These are phyloP conservation scores for Melampsora occidentalis DNA, from an alignment of 1,284 basidiomycete species.

Conservation along the genomic window DNA sequence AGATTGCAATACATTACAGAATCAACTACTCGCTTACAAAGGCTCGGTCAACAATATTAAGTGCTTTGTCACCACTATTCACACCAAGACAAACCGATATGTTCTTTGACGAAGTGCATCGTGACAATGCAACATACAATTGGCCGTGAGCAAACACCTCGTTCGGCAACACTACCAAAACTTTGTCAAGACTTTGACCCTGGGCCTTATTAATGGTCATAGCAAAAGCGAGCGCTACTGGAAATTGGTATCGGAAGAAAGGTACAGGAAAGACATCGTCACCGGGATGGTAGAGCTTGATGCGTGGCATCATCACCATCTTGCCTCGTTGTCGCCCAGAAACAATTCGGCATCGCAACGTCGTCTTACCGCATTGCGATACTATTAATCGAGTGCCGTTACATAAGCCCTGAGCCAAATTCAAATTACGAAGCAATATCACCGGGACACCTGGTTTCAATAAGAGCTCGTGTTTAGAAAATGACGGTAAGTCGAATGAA, in stretches of 20 bases:
- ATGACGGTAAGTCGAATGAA: no score
- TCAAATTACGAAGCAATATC: no score
- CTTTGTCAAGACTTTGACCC: neutral
- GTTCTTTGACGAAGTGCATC: no score
- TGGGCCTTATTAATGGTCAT: neutral
- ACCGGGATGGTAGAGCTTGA: neutral
- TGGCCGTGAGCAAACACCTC: slow-evolving; percentile 1
- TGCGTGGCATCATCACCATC: neutral
- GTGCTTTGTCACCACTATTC: no score
- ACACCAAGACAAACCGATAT: no score
- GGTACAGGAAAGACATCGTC: neutral
- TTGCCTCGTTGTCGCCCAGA: neutral
- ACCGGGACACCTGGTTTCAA: no score
- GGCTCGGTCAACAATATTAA: no score
- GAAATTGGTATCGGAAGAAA: neutral
- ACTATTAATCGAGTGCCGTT: neutral
- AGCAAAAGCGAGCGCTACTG: neutral
- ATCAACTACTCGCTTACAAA: no score
- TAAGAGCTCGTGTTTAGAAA: no score
- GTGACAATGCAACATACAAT: slow-evolving; percentile 1
- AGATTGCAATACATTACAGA: no score
- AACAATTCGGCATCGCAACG: neutral
- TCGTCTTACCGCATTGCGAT: no score
- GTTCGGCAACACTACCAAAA: neutral
- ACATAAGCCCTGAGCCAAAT: neutral